Base-by-base conservation (phyloP, 139 green algal genomes). In the Chlamydomonas urium region DNA sequence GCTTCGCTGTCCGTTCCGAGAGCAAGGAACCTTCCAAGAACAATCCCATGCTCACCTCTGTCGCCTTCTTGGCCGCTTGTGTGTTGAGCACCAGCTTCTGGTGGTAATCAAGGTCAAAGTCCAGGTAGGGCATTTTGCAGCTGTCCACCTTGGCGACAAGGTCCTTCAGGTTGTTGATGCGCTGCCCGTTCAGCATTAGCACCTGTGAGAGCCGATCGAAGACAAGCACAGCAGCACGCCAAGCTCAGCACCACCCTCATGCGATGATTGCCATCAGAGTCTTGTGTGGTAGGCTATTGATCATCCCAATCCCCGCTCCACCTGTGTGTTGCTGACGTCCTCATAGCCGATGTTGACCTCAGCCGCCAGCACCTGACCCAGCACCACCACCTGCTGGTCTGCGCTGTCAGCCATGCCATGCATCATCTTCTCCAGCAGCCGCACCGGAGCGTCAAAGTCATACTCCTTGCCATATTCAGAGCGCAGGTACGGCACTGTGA, bases 281-380 rank as follows among this genome's bases (percentile, higher is more conserved):
- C 53, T 34, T 59, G 0, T n/a, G n/a, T n/a, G n/a, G n/a, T n/a
- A n/a, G n/a, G n/a, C n/a, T n/a, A n/a, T n/a, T n/a, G n/a, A n/a
- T n/a, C n/a, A n/a, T n/a, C n/a, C n/a, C n/a, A n/a, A n/a, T n/a
- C n/a, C n/a, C n/a, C n/a, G n/a, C n/a, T n/a, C n/a, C n/a, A 79
- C 75, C 75, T 88, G 82, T 1, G 82, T 90, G 77, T 96, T 96
- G 62, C 84, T 72, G 28, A 95, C 78, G 2, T 97, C 91, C 33
- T 97, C 92, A 71, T 93, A 96, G 0, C 91, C 92, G 1, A 93
- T 79, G 60, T 85, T 93, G 35, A 84, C 74, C 4, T 96, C 92
- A 1, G 75, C 70, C 3, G 91, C 91, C 75, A 97, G 81, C 38
- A 93, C 88, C 73, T 87, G 80, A 17, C 63, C 76, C 50, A 84